A percentile compares a stretch with the other conserved stretches of the same genome.
phyloP scores from a whole-genome alignment of 805 yeast genomes.

The Teunomyces kruisii region DNA sequence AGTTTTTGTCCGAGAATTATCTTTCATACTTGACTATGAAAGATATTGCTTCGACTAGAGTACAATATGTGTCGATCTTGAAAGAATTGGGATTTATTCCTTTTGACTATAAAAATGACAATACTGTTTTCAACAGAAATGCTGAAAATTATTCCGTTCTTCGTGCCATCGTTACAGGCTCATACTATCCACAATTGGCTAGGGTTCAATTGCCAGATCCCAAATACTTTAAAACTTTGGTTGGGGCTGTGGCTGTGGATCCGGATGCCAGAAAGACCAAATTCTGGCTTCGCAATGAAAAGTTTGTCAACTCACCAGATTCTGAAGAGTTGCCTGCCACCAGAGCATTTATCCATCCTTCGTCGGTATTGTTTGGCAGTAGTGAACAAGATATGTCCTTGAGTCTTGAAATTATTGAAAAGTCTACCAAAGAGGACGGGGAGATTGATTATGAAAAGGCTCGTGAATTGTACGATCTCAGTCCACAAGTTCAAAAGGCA shows the following conservation, averaged over 20 bases:
- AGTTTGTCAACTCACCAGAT: conserved; percentile 24
- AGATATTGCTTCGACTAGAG: conserved; percentile 69
- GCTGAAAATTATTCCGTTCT: conserved; percentile 50
- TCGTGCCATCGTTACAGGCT: conserved; percentile 71
- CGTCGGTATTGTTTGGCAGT: conserved; percentile 67
- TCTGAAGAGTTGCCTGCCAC: conserved; percentile 48
- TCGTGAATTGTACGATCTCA: conserved; percentile 36
- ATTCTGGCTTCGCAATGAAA: conserved; percentile 70
- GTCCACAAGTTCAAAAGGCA: conserved; percentile 35
- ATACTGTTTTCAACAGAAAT: conserved; percentile 48
- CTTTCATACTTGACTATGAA: conserved; percentile 64
- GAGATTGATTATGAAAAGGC: conserved; percentile 33
- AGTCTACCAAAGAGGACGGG: conserved; percentile 38
- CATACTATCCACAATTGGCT: conserved; percentile 81
- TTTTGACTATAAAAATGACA: conserved; percentile 36
- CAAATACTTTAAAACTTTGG: conserved; percentile 62
- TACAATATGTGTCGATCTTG: conserved; percentile 68
- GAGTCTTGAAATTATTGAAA: conserved; percentile 11
- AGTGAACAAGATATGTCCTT: conserved; percentile 21
- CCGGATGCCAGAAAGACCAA: conserved; percentile 74
- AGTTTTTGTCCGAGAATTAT: conserved; percentile 55
- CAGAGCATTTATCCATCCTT: conserved; percentile 84
- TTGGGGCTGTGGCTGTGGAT: conserved; percentile 84
- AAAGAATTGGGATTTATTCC: conserved; percentile 80
- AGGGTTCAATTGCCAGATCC: conserved; percentile 81